Evolutionary conservation across 1,139 yeast genomes (phyloP).

Genomic region (Zygoascus sp.): DNA sequence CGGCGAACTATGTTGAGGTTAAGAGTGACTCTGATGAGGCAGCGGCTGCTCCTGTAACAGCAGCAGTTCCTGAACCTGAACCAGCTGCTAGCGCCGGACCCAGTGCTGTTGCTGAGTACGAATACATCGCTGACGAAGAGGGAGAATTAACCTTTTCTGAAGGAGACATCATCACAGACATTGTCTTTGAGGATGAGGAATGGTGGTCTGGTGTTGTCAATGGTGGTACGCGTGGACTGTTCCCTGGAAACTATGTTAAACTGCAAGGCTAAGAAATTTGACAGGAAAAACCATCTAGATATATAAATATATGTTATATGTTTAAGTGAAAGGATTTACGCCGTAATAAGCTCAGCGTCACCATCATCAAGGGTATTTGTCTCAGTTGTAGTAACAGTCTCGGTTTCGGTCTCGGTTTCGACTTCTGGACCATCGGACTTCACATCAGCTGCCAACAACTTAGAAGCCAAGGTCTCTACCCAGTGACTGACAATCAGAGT

Average conservation of each 20-base stretch:
- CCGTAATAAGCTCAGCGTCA: not conserved
- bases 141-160: constrained; percentile 81
- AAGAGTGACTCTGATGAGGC: constrained; percentile 32
- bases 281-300: not conserved
- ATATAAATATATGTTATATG: not conserved
- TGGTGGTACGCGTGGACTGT: constrained; percentile 71
- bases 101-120: constrained; percentile 74
- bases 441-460: not conserved
- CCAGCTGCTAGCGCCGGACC: constrained; percentile 33
- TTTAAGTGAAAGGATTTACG: too few relatives aligned
- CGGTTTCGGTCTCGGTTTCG: too few relatives aligned
- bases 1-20: constrained; percentile 72
- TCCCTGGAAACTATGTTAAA: constrained; percentile 85
- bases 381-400: too few relatives aligned
- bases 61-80: constrained; percentile 24
- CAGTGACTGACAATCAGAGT: constrained; percentile 22
- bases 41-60: constrained; percentile 28
- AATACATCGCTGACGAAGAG: constrained; percentile 84
- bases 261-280: constrained; percentile 28
- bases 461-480: constrained; percentile 10
- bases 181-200: constrained; percentile 87
- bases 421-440: too few relatives aligned
- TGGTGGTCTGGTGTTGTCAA: constrained; percentile 92
- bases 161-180: constrained; percentile 74
- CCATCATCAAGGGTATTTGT: too few relatives aligned